Evolutionary conservation across 2,329 filamentous ascomycete genomes (phyloP).

Genomic region (Botryotinia globosa): DNA sequence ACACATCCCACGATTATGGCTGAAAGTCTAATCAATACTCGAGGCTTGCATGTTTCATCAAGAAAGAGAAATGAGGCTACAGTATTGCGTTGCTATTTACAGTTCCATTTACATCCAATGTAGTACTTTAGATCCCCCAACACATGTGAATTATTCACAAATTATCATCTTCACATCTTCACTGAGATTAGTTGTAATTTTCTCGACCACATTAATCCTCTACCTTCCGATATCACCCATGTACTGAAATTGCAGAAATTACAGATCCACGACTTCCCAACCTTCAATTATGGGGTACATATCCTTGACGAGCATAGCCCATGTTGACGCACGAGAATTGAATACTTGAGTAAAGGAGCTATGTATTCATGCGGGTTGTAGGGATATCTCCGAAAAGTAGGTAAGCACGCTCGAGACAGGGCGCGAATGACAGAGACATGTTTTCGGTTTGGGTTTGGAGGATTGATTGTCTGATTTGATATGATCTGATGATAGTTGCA

Average conservation of each 20-base stretch:
- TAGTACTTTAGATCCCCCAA: background rate
- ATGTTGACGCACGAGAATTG: background rate
- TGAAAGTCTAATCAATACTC: background rate
- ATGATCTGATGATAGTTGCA: background rate
- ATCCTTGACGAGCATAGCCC: background rate
- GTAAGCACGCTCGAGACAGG: slow-evolving; percentile 1
- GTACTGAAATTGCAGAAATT: background rate
- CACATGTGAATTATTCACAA: background rate
- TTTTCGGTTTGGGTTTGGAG: background rate
- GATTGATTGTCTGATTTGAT: background rate
- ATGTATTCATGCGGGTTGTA: background rate
- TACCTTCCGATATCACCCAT: slow-evolving; percentile 8
- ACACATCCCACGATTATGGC: background rate
- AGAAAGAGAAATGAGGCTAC: background rate
- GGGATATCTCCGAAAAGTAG: background rate
- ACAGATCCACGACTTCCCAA: background rate
- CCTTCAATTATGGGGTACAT: slow-evolving; percentile 9
- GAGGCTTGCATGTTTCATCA: background rate
- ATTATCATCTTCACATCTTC: background rate
- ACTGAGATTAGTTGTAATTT: background rate
- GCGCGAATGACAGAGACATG: background rate
- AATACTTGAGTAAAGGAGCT: background rate
- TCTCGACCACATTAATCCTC: background rate
- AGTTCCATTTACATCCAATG: background rate
- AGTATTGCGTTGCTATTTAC: background rate